Percentiles rank a stretch among this genome's conserved stretches.
phyloP scores from a whole-genome alignment of 495 filamentous ascomycete species.

The Neurospora terricola region DNA sequence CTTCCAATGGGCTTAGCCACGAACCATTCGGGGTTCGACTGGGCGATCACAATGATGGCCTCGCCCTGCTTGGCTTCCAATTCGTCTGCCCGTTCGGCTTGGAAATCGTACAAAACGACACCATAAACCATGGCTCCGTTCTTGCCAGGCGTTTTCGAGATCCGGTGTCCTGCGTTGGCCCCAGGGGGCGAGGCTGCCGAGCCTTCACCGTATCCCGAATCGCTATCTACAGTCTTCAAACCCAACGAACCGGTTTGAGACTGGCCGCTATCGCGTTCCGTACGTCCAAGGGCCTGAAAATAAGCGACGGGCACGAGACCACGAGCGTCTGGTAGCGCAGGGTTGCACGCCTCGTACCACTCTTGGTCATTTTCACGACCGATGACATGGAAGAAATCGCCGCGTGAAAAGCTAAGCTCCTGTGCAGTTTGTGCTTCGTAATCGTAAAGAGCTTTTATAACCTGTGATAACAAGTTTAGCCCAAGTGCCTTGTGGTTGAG shows the following conservation, averaged over 20 bases:
- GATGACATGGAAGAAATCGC: constrained; percentile 98
- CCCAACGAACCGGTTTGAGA: constrained; percentile 48
- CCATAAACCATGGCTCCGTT: constrained; percentile 89
- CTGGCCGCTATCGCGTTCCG: constrained; percentile 73
- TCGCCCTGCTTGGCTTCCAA: constrained; percentile 91
- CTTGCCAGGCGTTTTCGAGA: constrained; percentile 47
- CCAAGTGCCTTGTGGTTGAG: constrained; percentile 1
- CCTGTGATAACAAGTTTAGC: constrained; percentile 44
- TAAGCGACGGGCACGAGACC: constrained; percentile 88
- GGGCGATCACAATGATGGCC: constrained; percentile 94
- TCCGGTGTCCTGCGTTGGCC: constrained; percentile 29
- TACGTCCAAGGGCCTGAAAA: constrained; percentile 87
- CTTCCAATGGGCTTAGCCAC: constrained; percentile 96
- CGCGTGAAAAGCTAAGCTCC: constrained; percentile 83
- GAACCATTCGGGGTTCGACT: constrained; percentile 99
- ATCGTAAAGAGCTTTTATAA: constrained; percentile 93
- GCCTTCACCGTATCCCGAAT: constrained; percentile 74
- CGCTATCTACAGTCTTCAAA: constrained; percentile 44
- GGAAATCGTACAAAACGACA: constrained; percentile 93
- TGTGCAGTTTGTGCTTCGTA: constrained; percentile 67
- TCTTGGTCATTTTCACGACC: constrained; percentile 87
- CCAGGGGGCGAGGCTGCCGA: constrained; percentile 23
- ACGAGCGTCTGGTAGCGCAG: constrained; percentile 73
- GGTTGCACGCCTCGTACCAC: constrained; percentile 99
- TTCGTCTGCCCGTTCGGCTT: constrained; percentile 89